phyloP scores from a whole-genome alignment of 2,329 filamentous ascomycete species.

The Cladosporium sp. region DNA sequence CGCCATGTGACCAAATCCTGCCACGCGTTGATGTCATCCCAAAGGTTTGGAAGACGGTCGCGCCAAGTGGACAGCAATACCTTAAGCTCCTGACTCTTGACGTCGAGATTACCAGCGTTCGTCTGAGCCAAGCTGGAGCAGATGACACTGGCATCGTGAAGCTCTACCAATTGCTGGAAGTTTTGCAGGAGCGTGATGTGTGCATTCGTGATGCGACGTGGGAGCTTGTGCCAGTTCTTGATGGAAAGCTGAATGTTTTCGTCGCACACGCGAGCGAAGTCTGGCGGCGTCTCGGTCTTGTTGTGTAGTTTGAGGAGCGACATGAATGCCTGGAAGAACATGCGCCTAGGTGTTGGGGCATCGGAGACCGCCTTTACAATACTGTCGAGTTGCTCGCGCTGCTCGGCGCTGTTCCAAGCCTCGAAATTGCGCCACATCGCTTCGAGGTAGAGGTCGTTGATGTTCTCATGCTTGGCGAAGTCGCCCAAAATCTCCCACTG shows the following conservation, averaged over 20 bases:
- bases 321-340: conserved; percentile 99
- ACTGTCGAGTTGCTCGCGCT: conserved; percentile 84
- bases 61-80: conserved; percentile 91
- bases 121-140: conserved; percentile 87
- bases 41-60: conserved; percentile 92
- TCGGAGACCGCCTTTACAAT: conserved; percentile 98
- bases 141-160: conserved; percentile 96
- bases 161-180: conserved; percentile 95
- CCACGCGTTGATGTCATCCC: conserved; percentile 99
- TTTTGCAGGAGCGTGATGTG: conserved; percentile 94
- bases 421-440: conserved; percentile 95
- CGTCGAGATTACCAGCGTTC: conserved; percentile 79
- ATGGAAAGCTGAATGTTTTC: conserved; percentile 97
- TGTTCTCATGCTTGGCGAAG: conserved; percentile 97
- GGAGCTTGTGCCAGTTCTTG: conserved; percentile 98
- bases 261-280: conserved; percentile 89
- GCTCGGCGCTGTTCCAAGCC: conserved; percentile 84
- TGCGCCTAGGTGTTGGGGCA: conserved; percentile 86
- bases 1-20: conserved; percentile 99
- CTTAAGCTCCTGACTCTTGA: conserved; percentile 94
- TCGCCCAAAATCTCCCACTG: conserved; percentile 98
- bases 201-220: conserved; percentile 86
- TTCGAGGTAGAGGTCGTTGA: conserved; percentile 93
- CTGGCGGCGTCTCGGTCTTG: conserved; percentile 74
- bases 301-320: conserved; percentile 90